Evolutionary conservation across 345 rosid genomes (phyloP).

Genomic region (Eucalyptus tenuipes): DNA sequence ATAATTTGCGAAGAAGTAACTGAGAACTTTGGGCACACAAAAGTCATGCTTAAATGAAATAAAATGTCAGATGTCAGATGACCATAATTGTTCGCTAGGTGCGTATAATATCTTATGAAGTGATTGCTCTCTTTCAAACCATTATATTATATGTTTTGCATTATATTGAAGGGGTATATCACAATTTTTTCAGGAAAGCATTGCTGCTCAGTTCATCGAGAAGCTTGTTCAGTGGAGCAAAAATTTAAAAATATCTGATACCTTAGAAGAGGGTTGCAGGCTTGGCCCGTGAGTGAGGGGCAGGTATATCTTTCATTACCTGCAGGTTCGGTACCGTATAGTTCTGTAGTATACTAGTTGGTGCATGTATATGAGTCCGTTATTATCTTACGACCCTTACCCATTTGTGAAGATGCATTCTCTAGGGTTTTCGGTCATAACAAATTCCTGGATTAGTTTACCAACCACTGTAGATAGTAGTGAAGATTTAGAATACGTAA

Average conservation of each 20-base stretch:
- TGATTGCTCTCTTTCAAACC: neutral
- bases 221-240: slow-evolving; percentile 70
- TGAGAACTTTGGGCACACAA: neutral
- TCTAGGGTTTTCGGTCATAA: neutral
- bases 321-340: neutral
- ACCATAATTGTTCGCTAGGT: neutral
- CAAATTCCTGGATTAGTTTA: neutral
- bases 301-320: slow-evolving; percentile 36
- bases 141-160: neutral
- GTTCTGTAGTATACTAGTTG: neutral
- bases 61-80: neutral
- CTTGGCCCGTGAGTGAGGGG: slow-evolving; percentile 90
- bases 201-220: slow-evolving; percentile 60
- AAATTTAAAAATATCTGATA: slow-evolving; percentile 81
- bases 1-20: neutral
- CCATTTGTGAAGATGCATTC: neutral
- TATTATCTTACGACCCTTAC: neutral
- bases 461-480: neutral
- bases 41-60: neutral
- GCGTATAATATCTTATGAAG: neutral
- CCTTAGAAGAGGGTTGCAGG: slow-evolving; percentile 85
- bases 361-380: neutral
- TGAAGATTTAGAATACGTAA: neutral
- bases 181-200: slow-evolving; percentile 36
- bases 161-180: neutral